These are phyloP conservation scores for Fomitopsis pinicola DNA, from an alignment of 1,284 basidiomycete species.

Conservation along the genomic window DNA sequence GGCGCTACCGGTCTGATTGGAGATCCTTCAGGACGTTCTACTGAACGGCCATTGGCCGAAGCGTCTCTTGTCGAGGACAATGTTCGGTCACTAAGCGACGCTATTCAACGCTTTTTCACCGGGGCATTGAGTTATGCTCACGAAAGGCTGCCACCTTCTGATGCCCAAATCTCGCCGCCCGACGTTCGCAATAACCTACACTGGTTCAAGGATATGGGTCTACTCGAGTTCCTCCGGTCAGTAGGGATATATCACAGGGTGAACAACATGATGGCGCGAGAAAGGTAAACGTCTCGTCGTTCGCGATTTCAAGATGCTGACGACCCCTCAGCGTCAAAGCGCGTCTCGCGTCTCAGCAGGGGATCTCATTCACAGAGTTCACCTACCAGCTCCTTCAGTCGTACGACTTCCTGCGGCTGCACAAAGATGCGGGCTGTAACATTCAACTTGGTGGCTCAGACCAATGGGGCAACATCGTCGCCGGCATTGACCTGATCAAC, in stretches of 20 bases:
- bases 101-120: constrained; percentile 71
- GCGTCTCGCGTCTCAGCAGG: constrained; percentile 73
- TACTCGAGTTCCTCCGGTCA: constrained; percentile 84
- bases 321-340: constrained; percentile 67
- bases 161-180: constrained; percentile 24
- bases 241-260: constrained; percentile 84
- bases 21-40: constrained; percentile 88
- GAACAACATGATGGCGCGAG: constrained; percentile 87
- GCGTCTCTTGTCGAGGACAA: constrained; percentile 63
- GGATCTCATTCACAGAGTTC: constrained; percentile 97
- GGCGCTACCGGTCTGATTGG: constrained; percentile 97
- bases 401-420: constrained; percentile 86
- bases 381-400: constrained; percentile 97
- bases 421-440: constrained; percentile 66
- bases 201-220: constrained; percentile 73
- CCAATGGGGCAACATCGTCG: constrained; percentile 98
- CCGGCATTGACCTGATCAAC: constrained; percentile 86
- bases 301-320: not conserved
- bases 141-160: constrained; percentile 24
- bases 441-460: constrained; percentile 96
- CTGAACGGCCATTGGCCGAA: constrained; percentile 76
- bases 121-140: constrained; percentile 62
- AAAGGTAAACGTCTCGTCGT: constrained; percentile 55
- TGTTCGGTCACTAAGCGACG: constrained; percentile 58
- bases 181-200: constrained; percentile 79